Percentiles rank a stretch among this genome's conserved stretches.
phyloP scores from a whole-genome alignment of 2,329 filamentous ascomycete species.

The Alternaria solani region DNA sequence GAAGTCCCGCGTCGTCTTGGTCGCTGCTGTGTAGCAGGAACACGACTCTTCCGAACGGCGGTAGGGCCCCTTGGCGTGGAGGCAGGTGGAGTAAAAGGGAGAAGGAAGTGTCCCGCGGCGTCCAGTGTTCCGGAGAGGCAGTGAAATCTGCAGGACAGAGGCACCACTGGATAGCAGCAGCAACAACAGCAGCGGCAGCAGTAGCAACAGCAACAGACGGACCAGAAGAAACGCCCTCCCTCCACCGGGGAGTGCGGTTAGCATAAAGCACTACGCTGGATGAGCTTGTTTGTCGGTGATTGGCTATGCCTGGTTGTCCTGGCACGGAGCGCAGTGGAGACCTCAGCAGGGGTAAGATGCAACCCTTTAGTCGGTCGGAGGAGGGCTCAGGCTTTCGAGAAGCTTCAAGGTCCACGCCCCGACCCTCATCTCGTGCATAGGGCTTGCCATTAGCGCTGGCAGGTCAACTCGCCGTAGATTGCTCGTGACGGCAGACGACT shows the following conservation, averaged over 20 bases:
- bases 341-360: constrained; percentile 32
- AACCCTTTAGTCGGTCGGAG: constrained; percentile 38
- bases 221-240: constrained; percentile 26
- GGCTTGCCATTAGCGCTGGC: constrained; percentile 11
- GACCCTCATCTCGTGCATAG: constrained; percentile 15
- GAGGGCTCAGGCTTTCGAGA: constrained; percentile 12
- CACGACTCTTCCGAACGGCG: constrained; percentile 27
- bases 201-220: constrained; percentile 21
- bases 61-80: constrained; percentile 26
- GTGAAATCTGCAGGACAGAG: constrained; percentile 10
- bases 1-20: constrained; percentile 17
- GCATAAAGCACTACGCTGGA: constrained; percentile 41
- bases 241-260: constrained; percentile 38
- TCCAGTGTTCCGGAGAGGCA: neutral
- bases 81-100: constrained; percentile 22
- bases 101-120: constrained; percentile 7
- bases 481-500: constrained; percentile 14
- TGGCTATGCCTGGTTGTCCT: constrained; percentile 28
- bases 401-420: constrained; percentile 13
- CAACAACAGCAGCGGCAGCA: constrained; percentile 7
- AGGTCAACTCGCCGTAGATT: neutral
- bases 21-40: constrained; percentile 41
- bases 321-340: constrained; percentile 37
- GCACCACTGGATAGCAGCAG: constrained; percentile 18
- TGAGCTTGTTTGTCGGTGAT: constrained; percentile 34